Base-by-base conservation (phyloP, 495 filamentous ascomycete species). In the Staphylotrichum tortipilum region DNA sequence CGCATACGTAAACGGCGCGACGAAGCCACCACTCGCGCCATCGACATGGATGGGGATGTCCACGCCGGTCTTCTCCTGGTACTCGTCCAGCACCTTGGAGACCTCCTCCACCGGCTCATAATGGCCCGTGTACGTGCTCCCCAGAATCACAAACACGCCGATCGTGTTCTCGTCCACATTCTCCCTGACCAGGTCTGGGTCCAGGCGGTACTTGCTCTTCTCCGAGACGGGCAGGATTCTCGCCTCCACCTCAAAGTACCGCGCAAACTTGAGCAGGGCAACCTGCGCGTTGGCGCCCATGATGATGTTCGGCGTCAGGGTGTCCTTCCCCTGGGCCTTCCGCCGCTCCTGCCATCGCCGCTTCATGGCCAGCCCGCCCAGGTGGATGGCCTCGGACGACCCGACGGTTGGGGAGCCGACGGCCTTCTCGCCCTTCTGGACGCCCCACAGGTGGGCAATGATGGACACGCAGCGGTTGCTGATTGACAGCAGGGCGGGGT, bases 221-320 rank as follows among this genome's bases (percentile, higher is more conserved):
- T 75, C 73, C 10, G 74, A 80, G 3, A 88, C 85, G 1, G 81
- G 78, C 7, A 88, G 65, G 26, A 89, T 81, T 18, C 85, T 68
- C 5, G 82, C 76, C 57, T 89, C 84, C 22, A 88, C 85, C 43
- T 89, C 85, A 47, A 89, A 88, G 60, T 89, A 89, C 14, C 84
- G 67, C 3, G 85, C 80, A 53, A 80, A 79, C 59, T 88, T 88
- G 66, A 85, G 81, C 22, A 89, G 69, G 3, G 84, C 84, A 6
- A 88, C 85, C 59, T 88, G 84, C 14, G 84, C 82, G 61, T 89
- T 89, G 17, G 81, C 73, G 2, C 84, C 85, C 83, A 89, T 86
- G 52, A 88, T 68, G 57, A 88, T 86, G 60, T 88, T 89, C 7
- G 84, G 84, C 29, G 72, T 77, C 8, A 62, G 66, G 0, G 75